Conservation (phyloP, 768 basidiomycete genomes). For the Strobilomyces dryophilus region DNA sequence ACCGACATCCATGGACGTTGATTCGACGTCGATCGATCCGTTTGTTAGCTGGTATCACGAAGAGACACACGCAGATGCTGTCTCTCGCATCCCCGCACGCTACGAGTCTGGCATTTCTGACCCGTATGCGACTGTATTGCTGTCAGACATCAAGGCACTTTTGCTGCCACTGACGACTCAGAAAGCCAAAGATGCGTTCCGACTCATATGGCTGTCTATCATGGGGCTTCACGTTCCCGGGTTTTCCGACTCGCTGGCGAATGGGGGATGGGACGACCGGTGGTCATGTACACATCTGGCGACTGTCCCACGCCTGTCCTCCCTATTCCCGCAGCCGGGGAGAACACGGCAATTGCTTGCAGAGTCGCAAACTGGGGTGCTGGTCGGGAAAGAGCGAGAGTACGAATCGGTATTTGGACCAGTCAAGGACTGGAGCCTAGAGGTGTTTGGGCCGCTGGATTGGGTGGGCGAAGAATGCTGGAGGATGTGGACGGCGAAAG, state of each 20-base stretch:
- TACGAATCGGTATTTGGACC: conserved; percentile 63
- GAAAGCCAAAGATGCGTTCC: conserved; percentile 51
- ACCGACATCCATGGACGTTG: conserved; percentile 16
- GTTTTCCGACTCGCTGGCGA: conserved; percentile 41
- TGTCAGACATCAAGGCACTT: conserved; percentile 63
- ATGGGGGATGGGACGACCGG: conserved; percentile 58
- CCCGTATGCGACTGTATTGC: conserved; percentile 69
- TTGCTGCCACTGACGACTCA: conserved; percentile 45
- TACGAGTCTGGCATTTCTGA: conserved; percentile 52
- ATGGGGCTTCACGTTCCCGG: conserved; percentile 73
- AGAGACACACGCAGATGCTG: conserved; percentile 49
- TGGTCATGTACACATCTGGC: conserved; percentile 54
- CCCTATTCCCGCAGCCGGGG: conserved; percentile 47
- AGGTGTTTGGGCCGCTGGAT: conserved; percentile 55
- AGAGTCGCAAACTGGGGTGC: conserved; percentile 61
- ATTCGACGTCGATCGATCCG: conserved; percentile 47
- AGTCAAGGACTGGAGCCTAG: conserved; percentile 60
- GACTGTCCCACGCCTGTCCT: conserved; percentile 40
- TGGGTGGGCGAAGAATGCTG: conserved; percentile 29
- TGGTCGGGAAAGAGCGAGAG: conserved; percentile 63
- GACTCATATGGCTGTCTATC: conserved; percentile 66
- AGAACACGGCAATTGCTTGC: conserved; percentile 35
- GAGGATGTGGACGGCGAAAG: conserved; percentile 44
- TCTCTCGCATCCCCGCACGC: conserved; percentile 46
- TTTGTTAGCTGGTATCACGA: conserved; percentile 61